phyloP scores from a whole-genome alignment of 2,329 filamentous ascomycete species.

The Phialemoniopsis sp. region DNA sequence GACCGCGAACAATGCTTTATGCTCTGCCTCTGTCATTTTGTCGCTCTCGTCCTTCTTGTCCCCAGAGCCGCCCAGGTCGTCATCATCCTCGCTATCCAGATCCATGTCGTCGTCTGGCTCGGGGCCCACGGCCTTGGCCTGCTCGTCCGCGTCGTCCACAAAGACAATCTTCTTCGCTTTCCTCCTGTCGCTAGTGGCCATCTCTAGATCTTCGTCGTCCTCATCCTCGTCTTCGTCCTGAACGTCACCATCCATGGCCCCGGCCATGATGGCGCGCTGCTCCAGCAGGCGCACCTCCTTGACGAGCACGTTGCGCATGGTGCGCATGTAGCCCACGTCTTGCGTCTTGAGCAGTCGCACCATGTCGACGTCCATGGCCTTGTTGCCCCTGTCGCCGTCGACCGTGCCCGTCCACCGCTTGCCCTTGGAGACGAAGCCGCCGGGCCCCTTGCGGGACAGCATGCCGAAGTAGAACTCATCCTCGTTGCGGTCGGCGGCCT shows the following conservation, averaged over 20 bases:
- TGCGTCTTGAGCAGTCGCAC: constrained; percentile 66
- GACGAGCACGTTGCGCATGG: constrained; percentile 53
- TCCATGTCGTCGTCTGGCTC: constrained; percentile 28
- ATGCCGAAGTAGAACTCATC: constrained; percentile 73
- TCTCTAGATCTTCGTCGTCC: constrained; percentile 21
- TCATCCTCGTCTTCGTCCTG: constrained; percentile 22
- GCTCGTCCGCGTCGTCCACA: constrained; percentile 32
- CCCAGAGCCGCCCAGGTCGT: constrained; percentile 22
- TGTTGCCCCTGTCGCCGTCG: constrained; percentile 54
- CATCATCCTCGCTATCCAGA: constrained; percentile 18
- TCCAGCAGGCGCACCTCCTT: constrained; percentile 55
- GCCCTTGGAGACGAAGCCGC: constrained; percentile 34
- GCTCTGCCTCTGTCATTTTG: constrained; percentile 21
- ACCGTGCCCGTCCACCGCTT: constrained; percentile 52
- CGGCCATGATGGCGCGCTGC: constrained; percentile 45
- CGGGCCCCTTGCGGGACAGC: constrained; percentile 57
- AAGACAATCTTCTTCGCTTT: constrained; percentile 49
- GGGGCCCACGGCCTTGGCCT: constrained; percentile 17
- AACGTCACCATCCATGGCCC: constrained; percentile 20
- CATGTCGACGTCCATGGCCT: constrained; percentile 48
- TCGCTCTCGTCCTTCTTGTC: constrained; percentile 25
- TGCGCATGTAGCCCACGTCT: constrained; percentile 61
- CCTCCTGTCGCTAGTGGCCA: constrained; percentile 9
- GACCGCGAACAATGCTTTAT: constrained; percentile 33
- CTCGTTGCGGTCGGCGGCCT: constrained; percentile 63